These are phyloP conservation scores for Hypoxylon sp. DNA, from an alignment of 2,329 filamentous ascomycete species.

Conservation along the genomic window DNA sequence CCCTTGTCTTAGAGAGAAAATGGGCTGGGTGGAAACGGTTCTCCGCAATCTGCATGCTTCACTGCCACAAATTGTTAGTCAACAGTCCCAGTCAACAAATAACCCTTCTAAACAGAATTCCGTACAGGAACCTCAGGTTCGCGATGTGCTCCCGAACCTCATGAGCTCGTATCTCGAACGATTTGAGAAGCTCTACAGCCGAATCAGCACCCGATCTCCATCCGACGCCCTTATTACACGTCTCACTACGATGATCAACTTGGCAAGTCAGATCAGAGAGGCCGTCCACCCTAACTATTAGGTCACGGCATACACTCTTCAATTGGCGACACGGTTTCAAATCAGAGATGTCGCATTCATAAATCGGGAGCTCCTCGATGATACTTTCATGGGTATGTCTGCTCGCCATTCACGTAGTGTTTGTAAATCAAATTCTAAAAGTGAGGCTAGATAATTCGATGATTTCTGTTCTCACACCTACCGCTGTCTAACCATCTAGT, in stretches of 20 bases:
- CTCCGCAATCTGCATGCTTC: conserved; percentile 67
- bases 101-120: conserved; percentile 50
- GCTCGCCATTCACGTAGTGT: background rate
- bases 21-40: conserved; percentile 73
- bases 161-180: conserved; percentile 68
- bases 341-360: conserved; percentile 1
- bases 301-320: background rate
- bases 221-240: conserved; percentile 65
- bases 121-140: conserved; percentile 67
- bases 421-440: background rate
- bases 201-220: conserved; percentile 64
- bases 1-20: conserved; percentile 67
- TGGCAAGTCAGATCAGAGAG: conserved; percentile 50
- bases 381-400: conserved; percentile 20
- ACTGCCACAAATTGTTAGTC: conserved; percentile 66
- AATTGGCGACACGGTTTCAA: background rate
- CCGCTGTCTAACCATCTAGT: background rate
- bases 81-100: conserved; percentile 22
- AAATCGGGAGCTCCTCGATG: background rate
- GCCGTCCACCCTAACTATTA: conserved; percentile 48
- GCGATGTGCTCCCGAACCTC: conserved; percentile 70
- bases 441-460: conserved; percentile 3
- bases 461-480: conserved; percentile 2
- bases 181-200: conserved; percentile 67
- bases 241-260: conserved; percentile 61